Base-by-base conservation (phyloP, 2,329 filamentous ascomycete genomes). In the Leptosphaerulina australis region DNA sequence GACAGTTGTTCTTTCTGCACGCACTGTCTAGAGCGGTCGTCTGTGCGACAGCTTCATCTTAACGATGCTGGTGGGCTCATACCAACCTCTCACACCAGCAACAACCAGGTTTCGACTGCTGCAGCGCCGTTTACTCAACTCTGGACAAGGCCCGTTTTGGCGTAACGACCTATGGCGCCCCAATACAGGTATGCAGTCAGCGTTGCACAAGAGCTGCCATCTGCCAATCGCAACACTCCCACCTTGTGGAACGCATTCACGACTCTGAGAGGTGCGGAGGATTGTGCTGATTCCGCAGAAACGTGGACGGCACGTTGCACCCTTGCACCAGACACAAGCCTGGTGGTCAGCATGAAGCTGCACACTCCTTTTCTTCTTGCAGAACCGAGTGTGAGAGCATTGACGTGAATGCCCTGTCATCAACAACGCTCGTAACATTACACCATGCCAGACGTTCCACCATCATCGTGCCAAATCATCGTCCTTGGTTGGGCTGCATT, bases 241-340 rank as follows among this genome's bases (percentile, higher is more conserved):
- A 34, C 52, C 29, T 34, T 38, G 64, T 61, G 64, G 24, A 58
- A 64, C 62, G 37, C 45, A 28, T 31, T 55, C 43, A 53, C 57
- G 20, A 31, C 37, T 41, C 47, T 51, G 56, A 67, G 60, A 66
- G 64, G 63, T 40, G 60, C 66, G 63, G 66, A 64, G 50, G 20
- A 54, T 66, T 66, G 60, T 56, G 56, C 53, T 55, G 49, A 62
- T 58, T 55, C 57, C 56, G 57, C 63, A 60, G 51, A 59, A 70
- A 69, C 67, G 66, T 69, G 65, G 61, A 59, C 45, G 60, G 62
- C 67, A 69, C 67, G 66, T 68, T 69, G 64, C 59, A 69, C 63
- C 67, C 67, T 67, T 60, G 65, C 63, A 44, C 64, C 35, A 37
- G 24, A 36, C 49, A 56, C 34, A 18, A 45, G 35, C 41, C 28